Evolutionary conservation across 164 flowering plant genomes (phyloP), one percentile per base, ranked within the genome.

Genomic region (Sextonia rubra): DNA sequence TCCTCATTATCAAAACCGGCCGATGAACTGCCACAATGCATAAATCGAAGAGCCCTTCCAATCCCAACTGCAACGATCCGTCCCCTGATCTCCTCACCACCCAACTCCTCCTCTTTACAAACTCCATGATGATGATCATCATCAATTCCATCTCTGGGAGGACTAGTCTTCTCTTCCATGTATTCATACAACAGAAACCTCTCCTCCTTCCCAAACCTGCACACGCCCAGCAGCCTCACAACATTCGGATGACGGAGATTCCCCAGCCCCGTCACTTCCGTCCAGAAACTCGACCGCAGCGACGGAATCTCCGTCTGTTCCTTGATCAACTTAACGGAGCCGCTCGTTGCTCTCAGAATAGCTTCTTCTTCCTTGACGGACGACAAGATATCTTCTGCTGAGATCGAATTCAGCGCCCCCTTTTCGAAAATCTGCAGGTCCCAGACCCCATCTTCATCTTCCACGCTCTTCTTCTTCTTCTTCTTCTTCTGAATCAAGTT

Each of bases 381-480:
- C 20, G 77, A 71, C 6, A 85, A 23, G 15, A 93, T 71, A 37
- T 88, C 95, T 0, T 84, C 81, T 1, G 90, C 74, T 0, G 90
- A 73, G 0, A 89, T 69, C 0, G 77, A 32, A 25, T 84, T 85
- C 1, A 84, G 77, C 14, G 69, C 70, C 66, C 78, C 83, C 4
- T 80, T 30, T 60, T 85, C 80, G 65, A 87, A 89, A 68, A 88
- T 77, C 44, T 83, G 84, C 24, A 90, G 30, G 62, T 86, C 84
- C 94, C 97, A 89, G 0, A 73, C 68, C 0, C 89, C 86, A 15
- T 85, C 82, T 74, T 89, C 88, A 27, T 67, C 79, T 63, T 86
- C 88, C 9, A 85, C 82, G 23, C 75, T 81, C 37, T 78, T 82
- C 4, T 62, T n/a, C n/a, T n/a, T n/a, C n/a, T n/a, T n/a, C n/a